These are phyloP conservation scores for Terana coerulea DNA, from an alignment of 768 basidiomycete genomes.

Conservation along the genomic window DNA sequence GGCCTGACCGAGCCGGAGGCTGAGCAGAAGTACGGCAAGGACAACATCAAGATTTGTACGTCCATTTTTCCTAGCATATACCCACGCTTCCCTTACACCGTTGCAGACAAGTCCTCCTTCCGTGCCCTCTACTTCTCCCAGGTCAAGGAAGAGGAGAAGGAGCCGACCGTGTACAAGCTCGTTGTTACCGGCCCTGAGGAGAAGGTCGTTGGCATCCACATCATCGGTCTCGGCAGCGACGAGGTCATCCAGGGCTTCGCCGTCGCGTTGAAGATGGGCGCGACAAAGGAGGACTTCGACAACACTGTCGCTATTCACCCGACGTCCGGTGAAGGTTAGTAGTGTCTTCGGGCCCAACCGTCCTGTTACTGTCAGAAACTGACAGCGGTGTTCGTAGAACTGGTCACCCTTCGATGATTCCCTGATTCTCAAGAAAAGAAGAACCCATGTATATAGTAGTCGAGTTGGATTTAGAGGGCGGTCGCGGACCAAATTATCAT, in stretches of 20 bases:
- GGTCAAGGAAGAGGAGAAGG: constrained; percentile 86
- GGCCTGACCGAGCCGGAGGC: constrained; percentile 94
- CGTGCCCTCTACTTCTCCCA: constrained; percentile 90
- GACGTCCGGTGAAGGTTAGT: constrained; percentile 75
- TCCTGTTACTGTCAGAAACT: too few species aligned
- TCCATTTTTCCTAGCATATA: constrained; percentile 16
- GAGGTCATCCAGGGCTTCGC: constrained; percentile 95
- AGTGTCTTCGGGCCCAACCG: too few species aligned
- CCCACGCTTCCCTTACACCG: background rate
- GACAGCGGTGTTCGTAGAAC: too few species aligned
- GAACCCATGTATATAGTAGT: too few species aligned
- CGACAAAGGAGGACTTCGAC: constrained; percentile 78
- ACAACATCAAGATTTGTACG: constrained; percentile 87
- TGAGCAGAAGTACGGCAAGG: constrained; percentile 79
- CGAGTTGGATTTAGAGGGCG: too few species aligned
- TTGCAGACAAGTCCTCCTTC: constrained; percentile 73
- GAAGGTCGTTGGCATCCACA: constrained; percentile 93
- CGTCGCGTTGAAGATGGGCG: constrained; percentile 97
- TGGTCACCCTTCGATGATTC: too few species aligned
- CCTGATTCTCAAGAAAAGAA: too few species aligned
- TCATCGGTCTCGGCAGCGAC: constrained; percentile 89
- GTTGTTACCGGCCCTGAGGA: constrained; percentile 85
- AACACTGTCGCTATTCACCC: constrained; percentile 92
- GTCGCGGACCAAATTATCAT: too few species aligned
- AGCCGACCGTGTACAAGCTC: constrained; percentile 93